Conservation (phyloP, 2,329 filamentous ascomycete genomes). For the Rutstroemia sydowiana region DNA sequence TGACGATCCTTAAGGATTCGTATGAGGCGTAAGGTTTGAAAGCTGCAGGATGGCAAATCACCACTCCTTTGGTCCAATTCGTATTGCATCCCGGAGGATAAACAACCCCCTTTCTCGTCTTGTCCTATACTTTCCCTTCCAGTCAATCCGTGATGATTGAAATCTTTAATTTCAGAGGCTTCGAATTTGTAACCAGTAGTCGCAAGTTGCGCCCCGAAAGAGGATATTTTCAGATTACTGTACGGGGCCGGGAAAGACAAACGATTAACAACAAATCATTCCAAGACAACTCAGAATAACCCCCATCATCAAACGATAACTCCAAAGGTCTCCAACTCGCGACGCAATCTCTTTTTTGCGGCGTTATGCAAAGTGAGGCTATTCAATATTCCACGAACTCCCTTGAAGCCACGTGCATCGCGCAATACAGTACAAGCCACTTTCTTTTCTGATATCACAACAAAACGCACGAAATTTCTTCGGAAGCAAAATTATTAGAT, state of each 20-base stretch:
- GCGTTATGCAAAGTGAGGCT: not conserved
- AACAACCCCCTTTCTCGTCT: not conserved
- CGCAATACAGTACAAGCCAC: conserved; percentile 2
- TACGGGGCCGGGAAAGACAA: not conserved
- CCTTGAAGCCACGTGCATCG: conserved; percentile 5
- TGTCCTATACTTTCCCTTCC: not conserved
- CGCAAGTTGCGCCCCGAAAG: not conserved
- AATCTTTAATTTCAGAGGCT: not conserved
- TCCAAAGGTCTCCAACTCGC: too few species aligned
- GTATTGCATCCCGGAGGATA: not conserved
- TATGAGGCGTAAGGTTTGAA: not conserved
- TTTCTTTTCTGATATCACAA: not conserved
- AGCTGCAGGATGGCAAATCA: conserved; percentile 1
- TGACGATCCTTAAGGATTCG: not conserved
- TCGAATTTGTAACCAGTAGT: conserved; percentile 1
- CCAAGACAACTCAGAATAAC: conserved; percentile 2
- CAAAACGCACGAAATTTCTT: conserved; percentile 6
- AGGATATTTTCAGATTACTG: not conserved
- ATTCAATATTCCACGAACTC: not conserved
- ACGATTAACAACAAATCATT: conserved; percentile 1
- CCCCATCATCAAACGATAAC: too few species aligned
- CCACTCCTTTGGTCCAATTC: not conserved
- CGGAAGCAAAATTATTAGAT: not conserved
- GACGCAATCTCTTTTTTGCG: too few species aligned
- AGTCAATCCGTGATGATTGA: not conserved